phyloP scores from a whole-genome alignment of 1,139 yeast genomes.

The Chernovozyma sophiae-reginae region DNA sequence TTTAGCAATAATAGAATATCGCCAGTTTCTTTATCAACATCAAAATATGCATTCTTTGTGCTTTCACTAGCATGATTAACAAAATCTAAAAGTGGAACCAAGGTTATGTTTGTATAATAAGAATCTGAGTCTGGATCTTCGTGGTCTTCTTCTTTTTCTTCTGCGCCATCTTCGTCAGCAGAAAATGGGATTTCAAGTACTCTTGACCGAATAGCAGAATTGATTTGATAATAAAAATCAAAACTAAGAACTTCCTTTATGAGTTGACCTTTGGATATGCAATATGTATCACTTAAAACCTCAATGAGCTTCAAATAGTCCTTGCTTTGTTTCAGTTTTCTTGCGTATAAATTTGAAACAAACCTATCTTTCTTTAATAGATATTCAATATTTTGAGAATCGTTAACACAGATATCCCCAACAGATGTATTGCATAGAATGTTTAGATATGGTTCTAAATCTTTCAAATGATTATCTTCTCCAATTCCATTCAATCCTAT shows the following conservation, averaged over 20 bases:
- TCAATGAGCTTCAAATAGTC: not conserved
- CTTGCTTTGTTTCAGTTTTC: not conserved
- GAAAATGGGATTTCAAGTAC: conserved; percentile 25
- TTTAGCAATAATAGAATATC: conserved; percentile 44
- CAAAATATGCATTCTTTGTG: conserved; percentile 52
- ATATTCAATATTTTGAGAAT: not conserved
- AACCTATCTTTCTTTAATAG: not conserved
- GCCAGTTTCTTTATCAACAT: conserved; percentile 45
- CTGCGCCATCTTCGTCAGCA: conserved; percentile 6
- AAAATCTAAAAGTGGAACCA: conserved; percentile 66
- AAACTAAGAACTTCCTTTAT: conserved; percentile 9
- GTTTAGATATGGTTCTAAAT: conserved; percentile 12
- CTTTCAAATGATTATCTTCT: conserved; percentile 1
- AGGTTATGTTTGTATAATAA: conserved; percentile 27
- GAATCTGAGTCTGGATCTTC: conserved; percentile 3
- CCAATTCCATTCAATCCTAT: conserved; percentile 1
- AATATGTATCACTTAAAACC: not conserved
- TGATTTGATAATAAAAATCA: conserved; percentile 16
- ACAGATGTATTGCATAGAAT: conserved; percentile 12
- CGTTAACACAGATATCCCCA: not conserved
- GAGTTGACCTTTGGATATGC: not conserved
- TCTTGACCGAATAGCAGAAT: conserved; percentile 21
- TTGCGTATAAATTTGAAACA: not conserved
- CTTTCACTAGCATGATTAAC: conserved; percentile 50
- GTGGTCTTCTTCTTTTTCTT: too few relatives aligned